Conservation (phyloP, 768 basidiomycete species). For the Lyophyllum atratum region DNA sequence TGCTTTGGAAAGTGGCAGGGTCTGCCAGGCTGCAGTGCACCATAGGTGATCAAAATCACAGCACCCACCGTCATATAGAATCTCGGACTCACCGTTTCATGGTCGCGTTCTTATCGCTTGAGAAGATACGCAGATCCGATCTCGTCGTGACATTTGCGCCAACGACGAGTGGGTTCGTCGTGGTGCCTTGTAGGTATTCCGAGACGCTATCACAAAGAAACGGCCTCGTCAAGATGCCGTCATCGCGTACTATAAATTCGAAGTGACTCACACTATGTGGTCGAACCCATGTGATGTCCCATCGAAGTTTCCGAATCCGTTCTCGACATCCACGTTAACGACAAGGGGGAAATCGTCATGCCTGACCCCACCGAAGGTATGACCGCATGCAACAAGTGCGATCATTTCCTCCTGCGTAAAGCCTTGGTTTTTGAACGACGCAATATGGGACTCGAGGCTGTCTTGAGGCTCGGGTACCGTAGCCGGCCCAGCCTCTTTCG, state of each 20-base stretch:
- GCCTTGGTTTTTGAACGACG: slow-evolving; percentile 27
- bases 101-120: background rate
- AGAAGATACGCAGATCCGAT: background rate
- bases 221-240: background rate
- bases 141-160: background rate
- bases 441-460: slow-evolving; percentile 22
- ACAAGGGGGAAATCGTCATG: slow-evolving; percentile 27
- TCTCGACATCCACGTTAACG: background rate
- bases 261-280: background rate
- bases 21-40: background rate
- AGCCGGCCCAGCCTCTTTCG: background rate
- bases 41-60: too few relatives aligned
- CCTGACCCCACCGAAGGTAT: background rate
- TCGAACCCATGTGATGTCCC: background rate
- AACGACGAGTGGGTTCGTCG: background rate
- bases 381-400: slow-evolving; percentile 12
- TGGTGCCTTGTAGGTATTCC: background rate
- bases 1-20: background rate
- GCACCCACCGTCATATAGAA: too few relatives aligned
- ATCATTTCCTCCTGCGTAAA: slow-evolving; percentile 34
- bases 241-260: too few relatives aligned
- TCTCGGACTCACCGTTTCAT: background rate
- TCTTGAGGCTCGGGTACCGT: background rate
- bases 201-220: background rate
- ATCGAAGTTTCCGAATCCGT: background rate